Evolutionary conservation across 73 alveolate species (phyloP).

Genomic region (Paraurostyla sp.): DNA sequence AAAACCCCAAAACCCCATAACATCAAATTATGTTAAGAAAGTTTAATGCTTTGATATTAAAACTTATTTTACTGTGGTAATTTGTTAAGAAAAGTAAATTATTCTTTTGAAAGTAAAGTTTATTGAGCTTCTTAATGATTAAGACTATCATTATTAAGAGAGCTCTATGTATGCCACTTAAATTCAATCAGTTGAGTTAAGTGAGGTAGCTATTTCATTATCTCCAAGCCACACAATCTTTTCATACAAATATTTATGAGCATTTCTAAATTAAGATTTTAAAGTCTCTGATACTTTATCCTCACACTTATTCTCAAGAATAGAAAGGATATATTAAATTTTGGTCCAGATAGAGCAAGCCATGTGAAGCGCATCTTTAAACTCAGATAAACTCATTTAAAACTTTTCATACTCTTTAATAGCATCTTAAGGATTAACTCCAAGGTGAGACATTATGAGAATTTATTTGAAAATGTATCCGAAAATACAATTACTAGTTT

Average conservation of each 20-base stretch:
- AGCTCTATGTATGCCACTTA: no score
- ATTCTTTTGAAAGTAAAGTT: no score
- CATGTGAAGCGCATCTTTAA: not conserved
- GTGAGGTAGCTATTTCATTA: not conserved
- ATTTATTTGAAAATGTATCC: slow-evolving; percentile 9
- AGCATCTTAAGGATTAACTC: not conserved
- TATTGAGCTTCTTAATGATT: no score
- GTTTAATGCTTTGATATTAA: no score
- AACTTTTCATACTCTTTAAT: not conserved
- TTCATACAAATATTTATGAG: slow-evolving; percentile 12
- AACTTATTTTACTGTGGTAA: no score
- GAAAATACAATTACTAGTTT: not conserved
- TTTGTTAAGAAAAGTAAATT: no score
- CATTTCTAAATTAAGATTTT: slow-evolving; percentile 8
- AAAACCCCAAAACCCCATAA: no score
- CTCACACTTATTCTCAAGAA: not conserved
- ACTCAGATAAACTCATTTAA: not conserved
- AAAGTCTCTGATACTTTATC: slow-evolving; percentile 20
- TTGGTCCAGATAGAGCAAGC: slow-evolving; percentile 11
- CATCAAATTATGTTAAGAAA: no score
- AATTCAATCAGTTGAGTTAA: not conserved
- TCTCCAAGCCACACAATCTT: not conserved
- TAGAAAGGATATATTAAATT: not conserved
- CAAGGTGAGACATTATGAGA: not conserved
- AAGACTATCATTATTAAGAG: no score